Evolutionary conservation across 352 stramenopile species (phyloP), one percentile per base, ranked within the genome.

Genomic region (Phytophthora idaei): DNA sequence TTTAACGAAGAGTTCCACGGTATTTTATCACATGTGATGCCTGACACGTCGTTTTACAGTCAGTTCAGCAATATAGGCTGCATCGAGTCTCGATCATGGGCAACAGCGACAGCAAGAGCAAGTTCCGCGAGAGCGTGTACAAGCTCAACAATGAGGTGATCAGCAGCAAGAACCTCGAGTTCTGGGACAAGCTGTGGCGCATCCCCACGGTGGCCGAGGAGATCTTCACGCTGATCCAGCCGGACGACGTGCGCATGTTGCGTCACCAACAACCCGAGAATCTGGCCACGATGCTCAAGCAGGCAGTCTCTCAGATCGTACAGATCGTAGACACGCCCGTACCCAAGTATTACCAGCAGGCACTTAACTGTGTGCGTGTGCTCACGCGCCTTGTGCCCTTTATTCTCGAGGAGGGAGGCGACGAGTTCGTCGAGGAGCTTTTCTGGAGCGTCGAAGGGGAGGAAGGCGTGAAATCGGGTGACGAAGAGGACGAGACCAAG

Each of bases 111-210:
- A 94, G 86, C 73, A 96, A 94, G 81, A 94, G 85, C 78, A 96
- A 94, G 83, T 96, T 96, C 76, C 86, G 87, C 73, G 88, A 96
- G 83, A 93, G 82, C 74, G 88, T 96, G 51, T 94, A 96, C 78
- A 96, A 96, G 82, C 84, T 96, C 69, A 94, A 92, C 74, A 94
- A 96, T 47, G 86, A 96, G 59, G 79, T 92, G 8, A 81, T 96
- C 41, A 92, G 83, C 51, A 74, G 75, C 68, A 92, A 93, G 73
- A 91, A 92, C 67, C 84, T 94, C 67, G 88, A 96, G 71, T 96
- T 96, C 74, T 96, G 88, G 88, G 87, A 94, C 73, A 96, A 96
- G 62, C 72, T 96, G 8, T 96, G 88, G 88, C 87, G 86, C 66
- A 94, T 96, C 55, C 88, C 83, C 46, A 96, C 88, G 4, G 88